Evolutionary conservation across 2,329 filamentous ascomycete species (phyloP).

Genomic region (Alternaria atra): DNA sequence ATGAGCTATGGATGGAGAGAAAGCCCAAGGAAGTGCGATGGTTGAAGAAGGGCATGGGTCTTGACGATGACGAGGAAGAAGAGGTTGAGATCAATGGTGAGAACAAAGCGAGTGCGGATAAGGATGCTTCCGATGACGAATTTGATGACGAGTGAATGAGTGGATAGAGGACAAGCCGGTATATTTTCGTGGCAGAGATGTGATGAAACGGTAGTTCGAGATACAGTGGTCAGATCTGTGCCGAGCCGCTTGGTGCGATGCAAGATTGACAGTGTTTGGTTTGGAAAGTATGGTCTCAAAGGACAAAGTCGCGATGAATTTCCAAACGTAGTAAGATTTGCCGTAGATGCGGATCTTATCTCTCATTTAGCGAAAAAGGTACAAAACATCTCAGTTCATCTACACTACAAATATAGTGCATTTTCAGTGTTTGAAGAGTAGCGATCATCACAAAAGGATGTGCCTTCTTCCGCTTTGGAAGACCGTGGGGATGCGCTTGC

Average conservation of each 20-base stretch:
- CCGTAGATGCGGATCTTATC: background rate
- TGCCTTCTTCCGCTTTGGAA: background rate
- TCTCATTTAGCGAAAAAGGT: background rate
- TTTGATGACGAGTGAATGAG: constrained; percentile 26
- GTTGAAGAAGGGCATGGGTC: constrained; percentile 31
- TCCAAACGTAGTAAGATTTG: background rate
- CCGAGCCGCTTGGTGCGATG: background rate
- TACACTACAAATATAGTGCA: background rate
- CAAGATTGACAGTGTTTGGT: background rate
- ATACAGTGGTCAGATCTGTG: background rate
- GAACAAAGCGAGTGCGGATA: constrained; percentile 15
- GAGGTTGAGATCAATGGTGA: constrained; percentile 16
- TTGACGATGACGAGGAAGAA: constrained; percentile 26
- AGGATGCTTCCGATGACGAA: constrained; percentile 22
- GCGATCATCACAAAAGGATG: background rate
- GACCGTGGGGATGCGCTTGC: constrained; percentile 2
- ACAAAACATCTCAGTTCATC: background rate
- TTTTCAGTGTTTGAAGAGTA: background rate
- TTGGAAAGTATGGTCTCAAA: background rate
- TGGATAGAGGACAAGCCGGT: constrained; percentile 6
- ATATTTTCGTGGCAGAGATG: background rate
- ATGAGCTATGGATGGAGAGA: constrained; percentile 51
- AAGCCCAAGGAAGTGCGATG: constrained; percentile 41
- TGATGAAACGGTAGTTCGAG: constrained; percentile 3
- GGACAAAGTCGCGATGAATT: background rate